Percentiles rank a stretch among this genome's conserved stretches.
These are phyloP conservation scores for Colletotrichum truncatum DNA, from an alignment of 2,329 filamentous ascomycete genomes.

Conservation along the genomic window DNA sequence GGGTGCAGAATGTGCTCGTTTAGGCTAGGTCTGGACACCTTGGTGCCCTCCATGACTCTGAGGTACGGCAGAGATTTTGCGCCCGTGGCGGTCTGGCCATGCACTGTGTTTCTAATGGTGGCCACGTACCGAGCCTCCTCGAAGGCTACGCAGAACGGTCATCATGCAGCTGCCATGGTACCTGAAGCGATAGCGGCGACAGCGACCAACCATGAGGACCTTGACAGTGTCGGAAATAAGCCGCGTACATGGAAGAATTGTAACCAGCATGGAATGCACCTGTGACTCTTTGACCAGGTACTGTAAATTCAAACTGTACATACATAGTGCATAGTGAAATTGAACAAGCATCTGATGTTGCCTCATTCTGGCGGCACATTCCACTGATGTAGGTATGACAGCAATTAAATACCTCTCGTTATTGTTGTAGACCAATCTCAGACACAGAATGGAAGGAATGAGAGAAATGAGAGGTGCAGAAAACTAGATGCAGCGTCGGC, in stretches of 20 bases:
- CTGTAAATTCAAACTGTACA: not conserved
- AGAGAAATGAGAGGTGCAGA: constrained; percentile 10
- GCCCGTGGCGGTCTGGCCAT: constrained; percentile 7
- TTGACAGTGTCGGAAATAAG: not conserved
- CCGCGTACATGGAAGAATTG: not conserved
- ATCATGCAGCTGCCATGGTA: not conserved
- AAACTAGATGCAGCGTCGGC: not conserved
- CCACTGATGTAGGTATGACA: not conserved
- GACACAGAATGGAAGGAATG: not conserved
- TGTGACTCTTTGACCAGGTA: constrained; percentile 9
- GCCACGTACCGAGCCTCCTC: constrained; percentile 16
- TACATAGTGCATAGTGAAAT: no score
- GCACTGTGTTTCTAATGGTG: constrained; percentile 16
- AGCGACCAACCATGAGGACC: not conserved
- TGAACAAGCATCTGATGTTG: not conserved
- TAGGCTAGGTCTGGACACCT: constrained; percentile 3
- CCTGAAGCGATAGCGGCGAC: constrained; percentile 3
- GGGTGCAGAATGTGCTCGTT: constrained; percentile 1
- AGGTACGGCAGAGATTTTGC: constrained; percentile 22
- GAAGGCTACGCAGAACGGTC: not conserved
- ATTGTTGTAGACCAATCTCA: not conserved
- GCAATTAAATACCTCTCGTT: constrained; percentile 17
- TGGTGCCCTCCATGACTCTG: constrained; percentile 21
- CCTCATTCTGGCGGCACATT: constrained; percentile 12
- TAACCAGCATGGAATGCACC: not conserved